phyloP scores from a whole-genome alignment of 1,284 basidiomycete species.

The Bondarzewia mesenterica region DNA sequence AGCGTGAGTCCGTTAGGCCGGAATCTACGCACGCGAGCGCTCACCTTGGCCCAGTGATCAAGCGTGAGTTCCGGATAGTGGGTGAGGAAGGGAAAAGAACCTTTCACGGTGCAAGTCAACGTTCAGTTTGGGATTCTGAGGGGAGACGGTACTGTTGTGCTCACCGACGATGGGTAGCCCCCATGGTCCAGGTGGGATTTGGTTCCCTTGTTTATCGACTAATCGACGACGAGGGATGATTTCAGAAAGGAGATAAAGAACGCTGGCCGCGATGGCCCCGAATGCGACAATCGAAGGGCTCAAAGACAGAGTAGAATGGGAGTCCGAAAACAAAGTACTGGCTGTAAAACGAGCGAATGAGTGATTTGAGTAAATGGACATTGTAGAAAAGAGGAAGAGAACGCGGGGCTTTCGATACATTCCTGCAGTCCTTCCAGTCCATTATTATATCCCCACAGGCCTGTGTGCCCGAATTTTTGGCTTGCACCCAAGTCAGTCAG shows the following conservation, averaged over 20 bases:
- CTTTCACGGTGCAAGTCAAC: neutral
- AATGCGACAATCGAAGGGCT: neutral
- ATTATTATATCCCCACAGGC: neutral
- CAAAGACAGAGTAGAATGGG: neutral
- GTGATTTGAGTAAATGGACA: neutral
- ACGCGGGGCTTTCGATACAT: no score
- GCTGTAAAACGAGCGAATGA: neutral
- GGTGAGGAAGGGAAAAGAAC: conserved; percentile 21
- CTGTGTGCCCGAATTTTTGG: no score
- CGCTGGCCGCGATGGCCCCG: neutral
- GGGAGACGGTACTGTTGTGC: no score
- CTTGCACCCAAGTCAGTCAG: no score
- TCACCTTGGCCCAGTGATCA: conserved; percentile 27
- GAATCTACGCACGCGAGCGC: no score
- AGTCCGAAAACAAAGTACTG: neutral
- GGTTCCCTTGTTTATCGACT: neutral
- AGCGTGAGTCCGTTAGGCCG: no score
- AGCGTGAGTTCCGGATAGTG: conserved; percentile 30
- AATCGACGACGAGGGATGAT: neutral
- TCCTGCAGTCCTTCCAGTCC: neutral
- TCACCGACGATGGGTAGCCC: neutral
- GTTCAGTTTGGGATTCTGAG: no score
- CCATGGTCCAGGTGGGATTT: neutral
- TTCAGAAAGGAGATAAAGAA: neutral
- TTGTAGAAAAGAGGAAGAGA: neutral